Percentiles rank a stretch among this genome's conserved stretches.
Evolutionary conservation across 2,329 filamentous ascomycete genomes (phyloP).

Genomic region (Pseudogymnoascus sp.): DNA sequence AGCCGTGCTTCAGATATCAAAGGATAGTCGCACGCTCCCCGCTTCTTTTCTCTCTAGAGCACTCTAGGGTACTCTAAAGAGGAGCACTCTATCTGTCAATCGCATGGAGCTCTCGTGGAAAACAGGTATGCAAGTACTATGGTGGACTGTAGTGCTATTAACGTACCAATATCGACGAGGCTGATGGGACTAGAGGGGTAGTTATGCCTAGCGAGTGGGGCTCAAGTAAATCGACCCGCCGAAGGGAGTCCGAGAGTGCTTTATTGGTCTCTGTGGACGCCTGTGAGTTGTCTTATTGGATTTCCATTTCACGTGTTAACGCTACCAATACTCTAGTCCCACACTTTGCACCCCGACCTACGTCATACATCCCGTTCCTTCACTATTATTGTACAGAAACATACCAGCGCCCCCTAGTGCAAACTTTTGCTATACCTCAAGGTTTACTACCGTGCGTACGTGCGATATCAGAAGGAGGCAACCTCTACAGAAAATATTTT

Average conservation of each 20-base stretch:
- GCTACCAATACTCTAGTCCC: background rate
- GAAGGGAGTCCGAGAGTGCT: background rate
- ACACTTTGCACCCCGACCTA: background rate
- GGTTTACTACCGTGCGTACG: background rate
- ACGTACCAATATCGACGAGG: background rate
- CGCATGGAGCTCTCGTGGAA: background rate
- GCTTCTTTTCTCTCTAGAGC: background rate
- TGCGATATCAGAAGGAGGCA: background rate
- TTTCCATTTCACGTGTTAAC: background rate
- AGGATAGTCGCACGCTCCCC: background rate
- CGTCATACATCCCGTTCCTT: slow-evolving; percentile 4
- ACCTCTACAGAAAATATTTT: background rate
- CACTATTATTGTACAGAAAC: background rate
- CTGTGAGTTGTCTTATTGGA: background rate
- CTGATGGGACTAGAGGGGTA: background rate
- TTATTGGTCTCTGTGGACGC: background rate
- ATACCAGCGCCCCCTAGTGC: background rate
- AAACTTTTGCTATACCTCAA: slow-evolving; percentile 5
- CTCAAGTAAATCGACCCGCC: background rate
- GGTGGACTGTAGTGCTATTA: background rate
- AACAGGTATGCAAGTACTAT: too few species aligned
- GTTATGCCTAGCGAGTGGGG: background rate
- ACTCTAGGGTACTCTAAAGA: background rate
- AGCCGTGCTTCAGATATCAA: background rate
- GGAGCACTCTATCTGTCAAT: background rate